phyloP scores from a whole-genome alignment of 2,329 filamentous ascomycete species.

The Exserohilum turcica region DNA sequence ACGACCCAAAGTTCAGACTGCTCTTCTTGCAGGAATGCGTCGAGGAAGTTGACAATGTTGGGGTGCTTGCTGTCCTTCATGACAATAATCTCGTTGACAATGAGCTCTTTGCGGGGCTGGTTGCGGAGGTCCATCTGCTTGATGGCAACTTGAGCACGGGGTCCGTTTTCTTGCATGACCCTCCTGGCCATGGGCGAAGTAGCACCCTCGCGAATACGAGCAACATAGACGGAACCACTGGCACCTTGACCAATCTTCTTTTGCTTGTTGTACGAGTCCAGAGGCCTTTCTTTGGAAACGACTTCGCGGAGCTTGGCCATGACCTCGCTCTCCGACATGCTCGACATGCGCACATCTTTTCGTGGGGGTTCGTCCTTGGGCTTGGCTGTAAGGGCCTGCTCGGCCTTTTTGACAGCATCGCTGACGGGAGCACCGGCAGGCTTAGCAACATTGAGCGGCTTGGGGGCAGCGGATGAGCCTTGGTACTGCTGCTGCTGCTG shows the following conservation, averaged over 20 bases:
- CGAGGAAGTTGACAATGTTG: constrained; percentile 98
- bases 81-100: constrained; percentile 99
- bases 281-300: constrained; percentile 93
- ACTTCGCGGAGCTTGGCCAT: constrained; percentile 95
- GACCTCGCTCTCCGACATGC: constrained; percentile 95
- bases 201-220: constrained; percentile 88
- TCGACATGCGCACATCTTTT: constrained; percentile 97
- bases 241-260: constrained; percentile 99
- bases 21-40: constrained; percentile 94
- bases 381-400: constrained; percentile 75
- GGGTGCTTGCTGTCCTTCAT: constrained; percentile 99
- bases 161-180: constrained; percentile 77
- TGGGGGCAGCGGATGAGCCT: constrained; percentile 55
- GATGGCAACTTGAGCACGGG: constrained; percentile 89
- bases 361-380: constrained; percentile 76
- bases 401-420: constrained; percentile 84
- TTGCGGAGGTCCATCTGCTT: constrained; percentile 99
- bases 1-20: constrained; percentile 98
- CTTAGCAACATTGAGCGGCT: constrained; percentile 61
- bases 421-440: constrained; percentile 56
- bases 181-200: constrained; percentile 80
- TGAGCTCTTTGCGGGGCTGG: constrained; percentile 95
- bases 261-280: constrained; percentile 96
- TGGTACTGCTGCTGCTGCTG: constrained; percentile 44
- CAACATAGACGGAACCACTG: constrained; percentile 96